A percentile compares a stretch with the other conserved stretches of the same genome.
Conservation (phyloP, 352 stramenopile species). For the Phytophthora agathidicida region DNA sequence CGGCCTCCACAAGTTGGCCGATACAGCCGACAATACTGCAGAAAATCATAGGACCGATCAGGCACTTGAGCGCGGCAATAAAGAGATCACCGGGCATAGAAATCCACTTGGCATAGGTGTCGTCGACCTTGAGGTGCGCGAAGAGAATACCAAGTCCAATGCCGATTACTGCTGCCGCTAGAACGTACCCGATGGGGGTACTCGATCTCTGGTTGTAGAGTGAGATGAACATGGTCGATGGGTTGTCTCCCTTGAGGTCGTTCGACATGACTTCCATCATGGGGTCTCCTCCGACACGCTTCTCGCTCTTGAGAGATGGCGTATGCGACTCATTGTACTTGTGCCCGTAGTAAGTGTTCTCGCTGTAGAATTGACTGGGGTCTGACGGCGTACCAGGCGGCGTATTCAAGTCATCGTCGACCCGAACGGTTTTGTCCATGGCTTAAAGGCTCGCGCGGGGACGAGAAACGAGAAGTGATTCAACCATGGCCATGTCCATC, state of each 20-base stretch:
- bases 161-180: constrained; percentile 45
- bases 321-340: constrained; percentile 27
- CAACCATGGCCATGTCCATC: background rate
- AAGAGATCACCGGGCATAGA: constrained; percentile 68
- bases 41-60: constrained; percentile 75
- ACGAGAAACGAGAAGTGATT: constrained; percentile 13
- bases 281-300: constrained; percentile 10
- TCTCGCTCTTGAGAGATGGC: constrained; percentile 30
- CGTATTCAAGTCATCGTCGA: constrained; percentile 36
- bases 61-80: constrained; percentile 60
- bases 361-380: constrained; percentile 13
- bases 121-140: constrained; percentile 35
- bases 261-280: background rate
- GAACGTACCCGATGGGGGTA: constrained; percentile 43
- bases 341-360: constrained; percentile 17
- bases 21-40: constrained; percentile 70
- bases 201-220: constrained; percentile 49
- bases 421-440: constrained; percentile 15
- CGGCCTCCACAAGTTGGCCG: constrained; percentile 55
- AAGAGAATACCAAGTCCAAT: constrained; percentile 55
- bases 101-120: constrained; percentile 47
- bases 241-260: constrained; percentile 21
- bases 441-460: background rate
- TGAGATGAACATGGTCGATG: constrained; percentile 45
- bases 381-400: constrained; percentile 28